A percentile compares a stretch with the other conserved stretches of the same genome.
phyloP scores from a whole-genome alignment of 192 early-diverging fungal species.

The Geranomyces variabilis region DNA sequence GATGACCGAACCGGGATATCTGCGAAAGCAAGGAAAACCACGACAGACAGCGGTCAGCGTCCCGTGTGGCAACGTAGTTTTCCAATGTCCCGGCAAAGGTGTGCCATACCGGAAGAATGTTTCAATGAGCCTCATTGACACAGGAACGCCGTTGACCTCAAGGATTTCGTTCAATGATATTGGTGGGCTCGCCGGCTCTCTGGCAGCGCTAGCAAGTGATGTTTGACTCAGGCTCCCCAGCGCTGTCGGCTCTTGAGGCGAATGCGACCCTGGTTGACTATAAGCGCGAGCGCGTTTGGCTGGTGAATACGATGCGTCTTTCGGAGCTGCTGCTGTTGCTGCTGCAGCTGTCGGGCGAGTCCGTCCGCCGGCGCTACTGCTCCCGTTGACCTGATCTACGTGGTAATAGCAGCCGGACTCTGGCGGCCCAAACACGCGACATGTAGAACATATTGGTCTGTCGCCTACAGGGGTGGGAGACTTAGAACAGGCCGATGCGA shows the following conservation, averaged over 20 bases:
- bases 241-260: conserved; percentile 8
- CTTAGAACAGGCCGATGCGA: neutral
- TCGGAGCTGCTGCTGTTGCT: neutral
- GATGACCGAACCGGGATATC: conserved; percentile 15
- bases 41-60: neutral
- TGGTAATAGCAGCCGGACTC: conserved; percentile 15
- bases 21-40: neutral
- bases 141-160: neutral
- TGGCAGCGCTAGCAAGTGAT: neutral
- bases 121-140: conserved; percentile 21
- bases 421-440: conserved; percentile 21
- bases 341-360: neutral
- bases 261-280: neutral
- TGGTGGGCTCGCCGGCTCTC: neutral
- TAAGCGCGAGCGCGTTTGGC: neutral
- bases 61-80: neutral
- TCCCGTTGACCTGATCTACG: neutral
- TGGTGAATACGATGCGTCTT: neutral
- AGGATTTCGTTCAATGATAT: neutral
- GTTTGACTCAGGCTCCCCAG: neutral
- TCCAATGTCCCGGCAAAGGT: neutral
- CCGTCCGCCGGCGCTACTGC: neutral
- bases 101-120: conserved; percentile 15
- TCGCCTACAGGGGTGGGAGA: conserved; percentile 8
- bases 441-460: conserved; percentile 19